Evolutionary conservation across 768 basidiomycete species (phyloP).

Genomic region (Lactifluus subvellereus): DNA sequence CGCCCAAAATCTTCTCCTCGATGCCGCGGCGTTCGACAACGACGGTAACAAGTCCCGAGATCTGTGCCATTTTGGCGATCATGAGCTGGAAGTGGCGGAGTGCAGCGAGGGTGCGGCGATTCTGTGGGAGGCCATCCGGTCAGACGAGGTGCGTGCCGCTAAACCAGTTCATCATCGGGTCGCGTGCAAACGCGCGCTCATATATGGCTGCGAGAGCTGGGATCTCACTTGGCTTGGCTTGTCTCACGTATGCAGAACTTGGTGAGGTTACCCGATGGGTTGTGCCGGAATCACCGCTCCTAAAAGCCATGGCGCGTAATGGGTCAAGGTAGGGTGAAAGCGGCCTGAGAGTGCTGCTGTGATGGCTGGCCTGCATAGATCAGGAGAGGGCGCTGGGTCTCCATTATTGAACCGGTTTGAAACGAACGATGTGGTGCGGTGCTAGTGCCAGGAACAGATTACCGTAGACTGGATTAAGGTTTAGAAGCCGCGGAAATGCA

Average conservation of each 20-base stretch:
- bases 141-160: slow-evolving; percentile 10
- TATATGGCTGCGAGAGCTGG: slow-evolving; percentile 12
- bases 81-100: slow-evolving; percentile 22
- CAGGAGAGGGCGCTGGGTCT: too few relatives aligned
- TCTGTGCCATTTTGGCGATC: slow-evolving; percentile 14
- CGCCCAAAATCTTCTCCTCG: slow-evolving; percentile 22
- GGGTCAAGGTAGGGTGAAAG: too few relatives aligned
- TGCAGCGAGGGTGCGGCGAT: slow-evolving; percentile 1
- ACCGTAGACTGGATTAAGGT: too few relatives aligned
- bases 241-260: not conserved
- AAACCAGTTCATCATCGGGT: slow-evolving; percentile 27
- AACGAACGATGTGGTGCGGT: too few relatives aligned
- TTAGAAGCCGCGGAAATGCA: too few relatives aligned
- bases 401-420: too few relatives aligned
- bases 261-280: not conserved
- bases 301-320: not conserved
- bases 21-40: slow-evolving; percentile 4
- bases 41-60: slow-evolving; percentile 8
- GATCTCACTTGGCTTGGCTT: slow-evolving; percentile 12
- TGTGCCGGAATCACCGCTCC: not conserved
- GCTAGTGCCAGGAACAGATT: too few relatives aligned
- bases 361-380: too few relatives aligned
- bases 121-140: not conserved
- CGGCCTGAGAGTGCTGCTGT: too few relatives aligned
- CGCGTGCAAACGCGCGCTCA: slow-evolving; percentile 23